These are phyloP conservation scores for Calycina marina DNA, from an alignment of 2,329 filamentous ascomycete genomes.

Conservation along the genomic window DNA sequence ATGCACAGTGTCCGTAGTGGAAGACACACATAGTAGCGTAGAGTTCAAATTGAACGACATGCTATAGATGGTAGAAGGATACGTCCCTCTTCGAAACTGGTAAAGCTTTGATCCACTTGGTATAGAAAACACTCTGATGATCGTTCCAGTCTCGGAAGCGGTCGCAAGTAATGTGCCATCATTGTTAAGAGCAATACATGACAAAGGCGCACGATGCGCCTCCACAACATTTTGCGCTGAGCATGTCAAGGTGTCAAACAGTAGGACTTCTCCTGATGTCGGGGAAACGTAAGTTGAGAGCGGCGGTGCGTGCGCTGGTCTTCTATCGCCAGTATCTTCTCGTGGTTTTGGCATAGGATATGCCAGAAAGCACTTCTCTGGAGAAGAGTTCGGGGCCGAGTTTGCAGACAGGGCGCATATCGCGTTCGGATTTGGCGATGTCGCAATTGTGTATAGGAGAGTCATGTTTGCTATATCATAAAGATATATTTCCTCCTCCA, in stretches of 20 bases:
- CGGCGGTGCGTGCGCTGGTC: slow-evolving; percentile 75
- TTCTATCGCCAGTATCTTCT: slow-evolving; percentile 38
- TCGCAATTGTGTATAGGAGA: slow-evolving; percentile 80
- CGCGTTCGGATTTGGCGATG: slow-evolving; percentile 80
- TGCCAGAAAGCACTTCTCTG: slow-evolving; percentile 88
- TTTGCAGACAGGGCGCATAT: slow-evolving; percentile 78
- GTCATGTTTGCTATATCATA: slow-evolving; percentile 99
- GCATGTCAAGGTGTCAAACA: slow-evolving; percentile 79
- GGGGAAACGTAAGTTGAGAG: slow-evolving; percentile 63
- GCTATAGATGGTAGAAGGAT: slow-evolving; percentile 90
- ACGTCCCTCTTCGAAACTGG: slow-evolving; percentile 89
- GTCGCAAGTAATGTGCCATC: slow-evolving; percentile 87
- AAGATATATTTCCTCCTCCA: slow-evolving; percentile 93
- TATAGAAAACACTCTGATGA: slow-evolving; percentile 89
- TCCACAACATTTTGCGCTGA: slow-evolving; percentile 94
- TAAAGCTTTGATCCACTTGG: slow-evolving; percentile 86
- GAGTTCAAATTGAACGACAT: slow-evolving; percentile 98
- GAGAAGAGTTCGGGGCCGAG: slow-evolving; percentile 37
- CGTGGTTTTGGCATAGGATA: slow-evolving; percentile 73
- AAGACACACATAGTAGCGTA: slow-evolving; percentile 87
- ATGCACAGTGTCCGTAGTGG: slow-evolving; percentile 89
- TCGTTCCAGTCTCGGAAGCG: slow-evolving; percentile 92
- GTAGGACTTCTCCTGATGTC: slow-evolving; percentile 79
- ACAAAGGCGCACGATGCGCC: slow-evolving; percentile 82
- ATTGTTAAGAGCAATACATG: slow-evolving; percentile 80